These are phyloP conservation scores for Metschnikowia gruessii DNA, from an alignment of 805 yeast genomes.

Conservation along the genomic window DNA sequence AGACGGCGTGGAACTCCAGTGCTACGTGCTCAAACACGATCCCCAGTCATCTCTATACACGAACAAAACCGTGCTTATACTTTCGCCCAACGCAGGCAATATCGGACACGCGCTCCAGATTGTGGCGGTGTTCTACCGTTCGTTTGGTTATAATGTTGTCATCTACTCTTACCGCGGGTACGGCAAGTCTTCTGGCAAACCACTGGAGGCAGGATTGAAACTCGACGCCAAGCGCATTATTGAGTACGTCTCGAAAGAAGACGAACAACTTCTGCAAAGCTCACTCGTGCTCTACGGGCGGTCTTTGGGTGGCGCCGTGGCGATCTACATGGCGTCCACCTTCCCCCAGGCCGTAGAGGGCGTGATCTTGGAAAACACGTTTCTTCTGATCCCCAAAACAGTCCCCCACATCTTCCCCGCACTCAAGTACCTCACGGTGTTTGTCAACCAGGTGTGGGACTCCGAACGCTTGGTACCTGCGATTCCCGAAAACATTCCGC, in stretches of 20 bases:
- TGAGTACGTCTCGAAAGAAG: conserved; percentile 48
- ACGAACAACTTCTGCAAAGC: conserved; percentile 50
- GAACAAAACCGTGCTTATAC: conserved; percentile 68
- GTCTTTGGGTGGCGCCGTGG: conserved; percentile 94
- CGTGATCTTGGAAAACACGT: conserved; percentile 82
- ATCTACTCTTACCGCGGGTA: conserved; percentile 90
- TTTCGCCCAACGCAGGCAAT: conserved; percentile 95
- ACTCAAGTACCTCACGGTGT: conserved; percentile 48
- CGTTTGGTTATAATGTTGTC: conserved; percentile 71
- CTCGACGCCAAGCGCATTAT: conserved; percentile 74
- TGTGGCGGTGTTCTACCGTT: conserved; percentile 61
- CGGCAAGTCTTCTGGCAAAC: conserved; percentile 73
- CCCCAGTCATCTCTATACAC: conserved; percentile 34
- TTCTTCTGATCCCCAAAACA: conserved; percentile 66
- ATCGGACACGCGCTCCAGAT: conserved; percentile 88
- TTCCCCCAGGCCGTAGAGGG: conserved; percentile 54
- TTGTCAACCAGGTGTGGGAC: conserved; percentile 84
- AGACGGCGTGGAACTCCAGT: conserved; percentile 68
- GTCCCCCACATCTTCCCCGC: conserved; percentile 74
- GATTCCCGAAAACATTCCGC: conserved; percentile 56
- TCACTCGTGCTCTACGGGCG: conserved; percentile 76
- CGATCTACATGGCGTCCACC: conserved; percentile 71
- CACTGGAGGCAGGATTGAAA: conserved; percentile 78
- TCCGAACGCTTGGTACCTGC: conserved; percentile 60
- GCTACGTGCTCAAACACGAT: conserved; percentile 59